phyloP scores from a whole-genome alignment of 1,284 basidiomycete species.

The Marasmius tenuissimus region DNA sequence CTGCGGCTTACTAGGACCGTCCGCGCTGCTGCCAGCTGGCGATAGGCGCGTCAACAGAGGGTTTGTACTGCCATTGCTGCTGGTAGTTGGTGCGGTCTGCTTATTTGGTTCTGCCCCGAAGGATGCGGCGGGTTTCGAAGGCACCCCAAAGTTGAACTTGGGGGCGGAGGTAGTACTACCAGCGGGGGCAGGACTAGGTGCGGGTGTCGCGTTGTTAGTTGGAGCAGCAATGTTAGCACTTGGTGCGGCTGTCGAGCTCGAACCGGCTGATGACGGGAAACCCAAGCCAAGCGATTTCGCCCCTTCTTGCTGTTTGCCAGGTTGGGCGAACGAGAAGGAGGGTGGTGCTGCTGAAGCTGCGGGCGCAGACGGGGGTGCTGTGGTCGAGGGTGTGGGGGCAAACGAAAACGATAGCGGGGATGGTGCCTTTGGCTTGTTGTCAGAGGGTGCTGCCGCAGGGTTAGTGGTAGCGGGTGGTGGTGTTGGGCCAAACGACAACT shows the following conservation, averaged over 20 bases:
- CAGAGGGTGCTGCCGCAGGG: background rate
- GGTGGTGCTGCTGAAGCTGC: conserved; percentile 12
- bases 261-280: conserved; percentile 11
- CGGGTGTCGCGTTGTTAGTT: conserved; percentile 1
- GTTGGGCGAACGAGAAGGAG: conserved; percentile 8
- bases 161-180: conserved; percentile 11
- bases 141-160: conserved; percentile 19
- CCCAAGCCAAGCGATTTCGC: conserved; percentile 10
- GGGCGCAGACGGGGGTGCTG: conserved; percentile 17
- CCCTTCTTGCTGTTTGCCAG: conserved; percentile 9
- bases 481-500: conserved; percentile 12
- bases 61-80: background rate
- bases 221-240: background rate
- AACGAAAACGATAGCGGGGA: conserved; percentile 21
- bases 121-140: conserved; percentile 6
- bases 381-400: conserved; percentile 11
- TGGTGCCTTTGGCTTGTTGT: conserved; percentile 16
- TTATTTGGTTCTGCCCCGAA: conserved; percentile 4
- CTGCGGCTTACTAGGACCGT: background rate
- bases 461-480: conserved; percentile 16
- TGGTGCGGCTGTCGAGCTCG: conserved; percentile 2
- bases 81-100: conserved; percentile 1
- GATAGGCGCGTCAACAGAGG: background rate
- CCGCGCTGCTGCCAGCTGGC: background rate
- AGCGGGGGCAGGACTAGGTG: conserved; percentile 19